A percentile compares a stretch with the other conserved stretches of the same genome.
phyloP scores from a whole-genome alignment of 1,284 basidiomycete genomes.

The Pterula multifida region DNA sequence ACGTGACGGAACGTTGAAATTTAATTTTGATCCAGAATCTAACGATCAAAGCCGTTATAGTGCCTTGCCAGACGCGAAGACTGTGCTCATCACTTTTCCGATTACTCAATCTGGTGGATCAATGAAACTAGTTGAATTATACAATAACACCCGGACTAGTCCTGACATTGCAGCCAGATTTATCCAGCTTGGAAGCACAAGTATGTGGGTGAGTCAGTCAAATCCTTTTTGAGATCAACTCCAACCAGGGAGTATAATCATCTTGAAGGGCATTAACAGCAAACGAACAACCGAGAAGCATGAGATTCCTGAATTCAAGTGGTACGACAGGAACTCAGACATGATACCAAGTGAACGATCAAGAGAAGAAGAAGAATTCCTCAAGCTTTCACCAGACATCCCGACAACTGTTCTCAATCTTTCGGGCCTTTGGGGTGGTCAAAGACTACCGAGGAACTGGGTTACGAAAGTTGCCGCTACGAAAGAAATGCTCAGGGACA shows the following conservation, averaged over 20 bases:
- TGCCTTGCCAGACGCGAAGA: conserved; percentile 39
- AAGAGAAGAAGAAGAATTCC: conserved; percentile 40
- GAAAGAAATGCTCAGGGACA: conserved; percentile 38
- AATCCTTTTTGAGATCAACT: background rate
- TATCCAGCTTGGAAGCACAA: conserved; percentile 50
- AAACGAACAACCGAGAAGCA: conserved; percentile 8
- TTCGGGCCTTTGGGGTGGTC: conserved; percentile 51
- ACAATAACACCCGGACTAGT: conserved; percentile 19
- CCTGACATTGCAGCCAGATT: conserved; percentile 21
- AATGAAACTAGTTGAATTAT: conserved; percentile 20
- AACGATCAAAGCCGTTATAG: conserved; percentile 29
- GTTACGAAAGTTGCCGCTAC: conserved; percentile 37
- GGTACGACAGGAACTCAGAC: conserved; percentile 25
- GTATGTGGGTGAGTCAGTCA: conserved; percentile 41
- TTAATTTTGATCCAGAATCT: conserved; percentile 35
- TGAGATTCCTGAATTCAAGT: conserved; percentile 18
- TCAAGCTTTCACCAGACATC: conserved; percentile 28
- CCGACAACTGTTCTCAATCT: conserved; percentile 47
- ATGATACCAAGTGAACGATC: conserved; percentile 21
- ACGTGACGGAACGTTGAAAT: conserved; percentile 29
- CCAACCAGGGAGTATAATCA: too few relatives aligned
- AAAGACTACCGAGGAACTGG: conserved; percentile 36
- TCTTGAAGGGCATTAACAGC: conserved; percentile 7
- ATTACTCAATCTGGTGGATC: conserved; percentile 35
- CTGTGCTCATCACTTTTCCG: conserved; percentile 54